phyloP scores from a whole-genome alignment of 1,284 basidiomycete species.

The Apiotrichum akiyoshidainum region DNA sequence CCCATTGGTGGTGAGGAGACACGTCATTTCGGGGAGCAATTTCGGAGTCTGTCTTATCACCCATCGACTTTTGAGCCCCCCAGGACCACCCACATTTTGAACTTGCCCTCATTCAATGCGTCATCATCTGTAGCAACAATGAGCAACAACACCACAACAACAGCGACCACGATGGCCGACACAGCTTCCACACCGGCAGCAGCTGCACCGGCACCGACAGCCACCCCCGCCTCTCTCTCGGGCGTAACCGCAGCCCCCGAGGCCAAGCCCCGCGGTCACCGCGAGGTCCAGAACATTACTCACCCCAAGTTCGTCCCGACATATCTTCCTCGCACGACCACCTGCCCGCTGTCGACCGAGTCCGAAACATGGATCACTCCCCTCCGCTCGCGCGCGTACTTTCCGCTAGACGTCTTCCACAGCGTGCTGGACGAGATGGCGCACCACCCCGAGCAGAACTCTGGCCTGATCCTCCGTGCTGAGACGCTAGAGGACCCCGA shows the following conservation, averaged over 20 bases:
- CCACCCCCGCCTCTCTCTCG: not conserved
- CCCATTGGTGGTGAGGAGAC: no score
- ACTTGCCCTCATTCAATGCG: no score
- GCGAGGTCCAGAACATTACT: constrained; percentile 7
- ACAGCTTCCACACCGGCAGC: not conserved
- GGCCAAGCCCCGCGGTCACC: not conserved
- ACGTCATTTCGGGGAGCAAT: no score
- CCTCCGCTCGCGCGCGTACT: constrained; percentile 33
- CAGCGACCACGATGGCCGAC: not conserved
- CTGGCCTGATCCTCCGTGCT: constrained; percentile 43
- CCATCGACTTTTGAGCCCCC: not conserved
- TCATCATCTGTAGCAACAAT: no score
- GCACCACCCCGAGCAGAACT: constrained; percentile 49
- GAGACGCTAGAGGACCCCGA: constrained; percentile 26
- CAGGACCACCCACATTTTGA: not conserved
- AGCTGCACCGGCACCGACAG: not conserved
- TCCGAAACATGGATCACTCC: constrained; percentile 22
- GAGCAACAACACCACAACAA: not conserved
- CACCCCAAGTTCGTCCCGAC: constrained; percentile 25
- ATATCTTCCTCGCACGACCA: constrained; percentile 8
- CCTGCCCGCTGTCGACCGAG: constrained; percentile 8
- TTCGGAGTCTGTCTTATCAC: not conserved
- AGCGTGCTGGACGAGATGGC: constrained; percentile 34
- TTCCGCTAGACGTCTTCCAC: constrained; percentile 35
- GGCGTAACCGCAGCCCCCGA: not conserved